Base-by-base conservation (phyloP, 75 land plant species). In the Larix kaempferi region DNA sequence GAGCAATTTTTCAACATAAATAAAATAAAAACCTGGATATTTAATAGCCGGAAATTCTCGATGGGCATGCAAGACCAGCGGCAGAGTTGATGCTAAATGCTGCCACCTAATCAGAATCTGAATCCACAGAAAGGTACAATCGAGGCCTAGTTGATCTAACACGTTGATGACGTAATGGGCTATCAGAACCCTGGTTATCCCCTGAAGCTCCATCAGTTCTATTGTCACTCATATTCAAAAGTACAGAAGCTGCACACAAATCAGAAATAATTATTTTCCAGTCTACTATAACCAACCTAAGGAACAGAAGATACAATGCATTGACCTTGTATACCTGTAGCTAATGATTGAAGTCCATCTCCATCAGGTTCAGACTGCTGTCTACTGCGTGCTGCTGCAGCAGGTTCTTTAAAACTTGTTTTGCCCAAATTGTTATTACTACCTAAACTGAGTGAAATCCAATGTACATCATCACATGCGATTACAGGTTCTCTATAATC, bases 371-470 rank as follows among this genome's bases (percentile, higher is more conserved):
- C 59, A 41, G 83, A 15, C 29, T 78, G 82, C n/a, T 89, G 76
- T 8, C 82, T 76, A 13, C 77, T 52, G 73, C 56, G 81, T 27
- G 82, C 78, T 16, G 81, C 85, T 81, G 69, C 84, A 61, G 77
- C 49, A 41, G 86, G 59, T 59, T 77, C 79, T 25, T 69, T 69
- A 41, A 29, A 65, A 65, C 41, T 41, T 69, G 89, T 25, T 1
- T 86, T 86, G 35, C 29, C 73, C n/a, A 77, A 69, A 83, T 77
- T 78, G 11, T 81, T 85, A 49, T 84, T 81, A 22, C 85, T 80
- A 59, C 86, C 96, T 71, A 95, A 90, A 76, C 94, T 85, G 35
- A 95, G 94, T 44, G 96, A 91, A 74, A 91, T 92, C 98, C 98
- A 95, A 11, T 82, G 88, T 8, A 85, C 63, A 41, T 79, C 91